Base-by-base conservation (phyloP, 2,329 filamentous ascomycete species). In the Trichophyton rubrum region DNA sequence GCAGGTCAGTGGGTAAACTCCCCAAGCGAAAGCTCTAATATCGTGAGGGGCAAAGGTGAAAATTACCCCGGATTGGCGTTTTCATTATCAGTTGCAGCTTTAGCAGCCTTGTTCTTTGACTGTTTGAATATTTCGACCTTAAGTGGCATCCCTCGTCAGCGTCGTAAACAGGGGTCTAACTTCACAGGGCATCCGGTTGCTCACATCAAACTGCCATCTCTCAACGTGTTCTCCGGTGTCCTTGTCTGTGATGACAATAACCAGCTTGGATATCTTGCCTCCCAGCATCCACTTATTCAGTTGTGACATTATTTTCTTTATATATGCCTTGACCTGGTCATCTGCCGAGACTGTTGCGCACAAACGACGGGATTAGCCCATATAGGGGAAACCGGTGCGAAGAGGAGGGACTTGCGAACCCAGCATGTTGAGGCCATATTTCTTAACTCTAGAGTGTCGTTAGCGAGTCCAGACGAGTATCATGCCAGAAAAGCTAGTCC, bases 301-400 rank as follows among this genome's bases (percentile, higher is more conserved):
- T 75, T 99, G 93, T 30, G 86, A 86, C 91, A 96, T 99, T 78
- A 99, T 97, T 77, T 95, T 96, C 76, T 96, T 96, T 80, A 99
- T 95, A 77, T 99, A 99, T 35, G 91, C 90, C 76, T 96, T 95
- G 72, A 99, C 93, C 77, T 99, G 92, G 78, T 97, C 93, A 73
- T 99, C 93, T 65, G 90, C 85, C 35, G 92, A 95, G 58, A 97
- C 91, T 85, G 56, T 6, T n/a, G 38, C 3, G n/a, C 11, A 40
- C 40, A 35, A 15, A n/a, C 8, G 51, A n/a, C 15, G 33, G 33
- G 33, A 38, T 38, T 38, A 38, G 33, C 13, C 33, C 11, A 38
- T 13, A 1, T 49, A 47, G 20, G 17, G 17, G 43, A n/a, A 3
- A 17, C 30, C 49, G 38, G 41, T 33, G 27, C 6, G 47, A 45